Evolutionary conservation across 2,329 filamentous ascomycete species (phyloP), one percentile per base, ranked within the genome.

Genomic region (Ophiostoma sp.): DNA sequence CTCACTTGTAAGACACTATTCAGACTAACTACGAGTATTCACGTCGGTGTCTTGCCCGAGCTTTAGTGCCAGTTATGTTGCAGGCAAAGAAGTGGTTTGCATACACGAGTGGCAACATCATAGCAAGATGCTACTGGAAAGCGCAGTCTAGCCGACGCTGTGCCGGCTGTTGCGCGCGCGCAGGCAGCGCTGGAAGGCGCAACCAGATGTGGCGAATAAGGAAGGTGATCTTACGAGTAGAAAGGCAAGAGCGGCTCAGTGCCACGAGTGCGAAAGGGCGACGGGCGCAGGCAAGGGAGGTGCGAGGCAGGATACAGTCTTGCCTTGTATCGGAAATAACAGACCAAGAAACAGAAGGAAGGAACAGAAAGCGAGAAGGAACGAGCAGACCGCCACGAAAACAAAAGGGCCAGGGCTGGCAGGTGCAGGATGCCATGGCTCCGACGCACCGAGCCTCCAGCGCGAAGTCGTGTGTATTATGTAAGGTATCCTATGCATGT

Each of bases 181-280:
- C 27, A 55, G 49, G 49, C 49, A 55, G 49, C 49, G 18, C 49
- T 55, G 49, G n/a, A 55, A 55, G 49, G 18, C 49, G 49, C 65
- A 58, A 66, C 44, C 64, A 67, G 38, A 38, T 18, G 64, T 27
- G 55, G 16, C 65, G 18, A 66, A 58, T 55, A 18, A 45, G 27
- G 16, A 12, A 49, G 41, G 38, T 41, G 45, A 9, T 27, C 27
- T 27, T 27, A 27, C 27, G 27, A 27, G 27, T 27, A 27, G n/a
- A 63, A 63, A 62, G 42, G 42, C 27, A 63, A 27, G 40, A 63
- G 42, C 36, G 38, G 27, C 66, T 40, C 42, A n/a, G 58, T 27
- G 27, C 27, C 27, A 16, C 27, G 64, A 55, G 11, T 7, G 9
- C 5, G 49, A 27, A 55, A 55, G 49, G 27, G 38, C 58, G 41